Evolutionary conservation across 1,139 yeast genomes (phyloP).

Genomic region (Taphrina flavorubra): DNA sequence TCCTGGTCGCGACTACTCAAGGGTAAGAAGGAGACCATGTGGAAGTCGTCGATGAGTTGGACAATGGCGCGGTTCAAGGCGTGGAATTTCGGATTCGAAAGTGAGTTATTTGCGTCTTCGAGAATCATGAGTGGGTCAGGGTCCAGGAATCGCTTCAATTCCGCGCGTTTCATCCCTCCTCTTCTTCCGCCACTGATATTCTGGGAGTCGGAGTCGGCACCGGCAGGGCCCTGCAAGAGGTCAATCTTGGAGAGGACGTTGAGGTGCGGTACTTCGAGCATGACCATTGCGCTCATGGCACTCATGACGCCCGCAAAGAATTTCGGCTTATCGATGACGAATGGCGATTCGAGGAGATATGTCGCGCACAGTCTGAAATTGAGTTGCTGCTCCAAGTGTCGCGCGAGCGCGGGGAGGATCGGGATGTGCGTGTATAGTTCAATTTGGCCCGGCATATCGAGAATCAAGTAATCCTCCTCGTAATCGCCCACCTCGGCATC

Average conservation of each 20-base stretch:
- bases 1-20: constrained; percentile 82
- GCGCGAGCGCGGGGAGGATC: constrained; percentile 83
- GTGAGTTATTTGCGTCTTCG: constrained; percentile 56
- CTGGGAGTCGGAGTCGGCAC: constrained; percentile 52
- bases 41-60: constrained; percentile 90
- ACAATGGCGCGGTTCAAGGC: constrained; percentile 82
- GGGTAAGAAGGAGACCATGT: constrained; percentile 97
- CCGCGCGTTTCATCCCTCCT: constrained; percentile 62
- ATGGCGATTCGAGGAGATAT: constrained; percentile 90
- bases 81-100: constrained; percentile 74
- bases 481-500: constrained; percentile 68
- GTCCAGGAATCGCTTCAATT: constrained; percentile 79
- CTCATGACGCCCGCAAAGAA: constrained; percentile 93
- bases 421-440: constrained; percentile 96
- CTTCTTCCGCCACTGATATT: too few species aligned
- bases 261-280: constrained; percentile 91
- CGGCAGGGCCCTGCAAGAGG: constrained; percentile 59
- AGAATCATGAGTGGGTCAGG: constrained; percentile 86
- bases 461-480: constrained; percentile 82
- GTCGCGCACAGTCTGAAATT: constrained; percentile 91
- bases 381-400: constrained; percentile 76
- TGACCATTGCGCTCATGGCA: constrained; percentile 98
- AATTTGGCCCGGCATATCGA: constrained; percentile 98
- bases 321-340: constrained; percentile 84
- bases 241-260: constrained; percentile 76